Conservation (phyloP, 768 basidiomycete species). For the Candolleomyces aberdarensis region DNA sequence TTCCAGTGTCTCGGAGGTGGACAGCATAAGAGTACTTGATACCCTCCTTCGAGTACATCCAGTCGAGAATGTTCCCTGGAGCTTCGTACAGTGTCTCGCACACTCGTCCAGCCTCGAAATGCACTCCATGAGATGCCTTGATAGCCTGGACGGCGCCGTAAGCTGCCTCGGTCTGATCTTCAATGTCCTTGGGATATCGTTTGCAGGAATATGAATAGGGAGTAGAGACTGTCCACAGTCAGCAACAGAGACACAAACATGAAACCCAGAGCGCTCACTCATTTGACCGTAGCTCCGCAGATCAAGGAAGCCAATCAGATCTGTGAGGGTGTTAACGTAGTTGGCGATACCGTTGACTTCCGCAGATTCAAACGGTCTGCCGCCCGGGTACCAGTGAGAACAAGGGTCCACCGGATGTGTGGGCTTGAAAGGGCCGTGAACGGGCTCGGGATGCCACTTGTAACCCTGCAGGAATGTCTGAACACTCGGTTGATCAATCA, state of each 20-base stretch:
- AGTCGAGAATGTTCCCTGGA: constrained; percentile 34
- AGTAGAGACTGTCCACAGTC: constrained; percentile 56
- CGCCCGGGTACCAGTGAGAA: constrained; percentile 74
- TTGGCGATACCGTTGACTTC: constrained; percentile 76
- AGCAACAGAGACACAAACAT: not conserved
- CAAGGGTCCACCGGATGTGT: constrained; percentile 50
- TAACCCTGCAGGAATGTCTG: constrained; percentile 45
- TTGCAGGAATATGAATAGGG: constrained; percentile 76
- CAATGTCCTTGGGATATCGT: constrained; percentile 61
- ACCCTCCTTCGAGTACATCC: constrained; percentile 30
- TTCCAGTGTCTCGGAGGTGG: constrained; percentile 33
- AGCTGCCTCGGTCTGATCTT: constrained; percentile 73
- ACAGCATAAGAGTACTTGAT: constrained; percentile 33
- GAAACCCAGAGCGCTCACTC: constrained; percentile 42
- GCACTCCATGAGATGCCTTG: constrained; percentile 49
- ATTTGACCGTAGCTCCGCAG: constrained; percentile 82
- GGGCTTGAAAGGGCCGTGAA: constrained; percentile 15
- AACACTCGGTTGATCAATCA: not conserved
- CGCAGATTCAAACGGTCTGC: constrained; percentile 68
- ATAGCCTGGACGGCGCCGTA: constrained; percentile 62
- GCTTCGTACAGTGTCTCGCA: constrained; percentile 32
- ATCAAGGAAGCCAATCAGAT: constrained; percentile 67
- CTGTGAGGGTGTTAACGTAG: constrained; percentile 51
- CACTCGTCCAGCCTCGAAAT: constrained; percentile 36
- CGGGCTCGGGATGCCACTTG: constrained; percentile 53